phyloP scores from a whole-genome alignment of 768 basidiomycete species.

The Dioszegia crocea region DNA sequence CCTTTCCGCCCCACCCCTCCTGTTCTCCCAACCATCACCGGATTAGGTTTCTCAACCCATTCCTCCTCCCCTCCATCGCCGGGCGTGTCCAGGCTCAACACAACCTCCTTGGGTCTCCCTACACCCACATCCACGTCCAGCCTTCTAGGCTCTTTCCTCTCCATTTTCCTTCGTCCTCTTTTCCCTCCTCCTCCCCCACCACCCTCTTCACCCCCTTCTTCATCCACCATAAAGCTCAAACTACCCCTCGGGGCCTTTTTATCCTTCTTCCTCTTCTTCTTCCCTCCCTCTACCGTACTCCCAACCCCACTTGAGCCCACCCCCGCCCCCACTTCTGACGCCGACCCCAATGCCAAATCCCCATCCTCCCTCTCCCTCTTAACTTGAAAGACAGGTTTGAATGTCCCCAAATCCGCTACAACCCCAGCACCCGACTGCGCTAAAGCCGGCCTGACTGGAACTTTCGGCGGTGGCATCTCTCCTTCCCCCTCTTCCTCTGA shows the following conservation, averaged over 20 bases:
- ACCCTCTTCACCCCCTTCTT: conserved; percentile 55
- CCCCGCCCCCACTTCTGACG: no score
- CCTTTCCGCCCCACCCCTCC: conserved; percentile 60
- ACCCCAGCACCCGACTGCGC: not conserved
- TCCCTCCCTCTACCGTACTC: not conserved
- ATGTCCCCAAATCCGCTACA: conserved; percentile 62
- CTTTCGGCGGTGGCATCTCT: conserved; percentile 18
- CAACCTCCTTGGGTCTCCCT: conserved; percentile 49
- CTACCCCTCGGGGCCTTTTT: conserved; percentile 54
- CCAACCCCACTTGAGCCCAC: not conserved
- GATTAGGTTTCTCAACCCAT: conserved; percentile 40
- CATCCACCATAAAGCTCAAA: conserved; percentile 67
- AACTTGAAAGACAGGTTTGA: conserved; percentile 80
- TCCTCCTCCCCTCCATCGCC: conserved; percentile 20
- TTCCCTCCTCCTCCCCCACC: conserved; percentile 48
- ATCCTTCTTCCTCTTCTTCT: conserved; percentile 44
- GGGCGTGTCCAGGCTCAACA: conserved; percentile 1
- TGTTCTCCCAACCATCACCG: conserved; percentile 16
- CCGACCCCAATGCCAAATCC: not conserved
- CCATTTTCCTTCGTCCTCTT: conserved; percentile 19
- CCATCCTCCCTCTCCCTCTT: conserved; percentile 17
- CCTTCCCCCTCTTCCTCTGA: conserved; percentile 64
- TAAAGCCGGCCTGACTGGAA: not conserved
- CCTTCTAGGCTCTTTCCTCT: no score
- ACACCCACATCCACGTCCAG: no score